These are phyloP conservation scores for Ophiobolus disseminans DNA, from an alignment of 2,329 filamentous ascomycete genomes.

Conservation along the genomic window DNA sequence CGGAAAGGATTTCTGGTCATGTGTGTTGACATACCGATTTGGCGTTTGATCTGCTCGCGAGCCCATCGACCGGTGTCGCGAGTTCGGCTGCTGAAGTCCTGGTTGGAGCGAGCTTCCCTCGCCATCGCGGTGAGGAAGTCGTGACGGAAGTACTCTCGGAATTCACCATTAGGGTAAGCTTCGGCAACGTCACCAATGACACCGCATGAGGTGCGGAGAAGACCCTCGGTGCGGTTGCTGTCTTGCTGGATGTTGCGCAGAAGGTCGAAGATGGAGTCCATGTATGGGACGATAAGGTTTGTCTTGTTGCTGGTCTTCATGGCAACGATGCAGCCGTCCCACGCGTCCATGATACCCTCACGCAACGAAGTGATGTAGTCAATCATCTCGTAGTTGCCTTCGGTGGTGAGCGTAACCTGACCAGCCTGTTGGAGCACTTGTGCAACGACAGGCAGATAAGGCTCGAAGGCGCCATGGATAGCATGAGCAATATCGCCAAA, in stretches of 20 bases:
- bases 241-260: conserved; percentile 82
- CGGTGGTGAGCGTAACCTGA: conserved; percentile 76
- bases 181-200: conserved; percentile 96
- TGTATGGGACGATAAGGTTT: conserved; percentile 74
- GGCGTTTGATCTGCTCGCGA: conserved; percentile 95
- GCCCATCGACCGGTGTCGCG: conserved; percentile 97
- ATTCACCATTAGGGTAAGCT: conserved; percentile 88
- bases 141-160: conserved; percentile 81
- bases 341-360: conserved; percentile 98
- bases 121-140: conserved; percentile 92
- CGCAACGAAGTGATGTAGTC: conserved; percentile 95
- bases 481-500: conserved; percentile 98
- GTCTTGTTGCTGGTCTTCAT: conserved; percentile 85
- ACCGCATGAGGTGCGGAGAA: conserved; percentile 95
- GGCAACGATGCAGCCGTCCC: conserved; percentile 94
- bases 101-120: conserved; percentile 88
- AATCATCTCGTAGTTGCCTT: conserved; percentile 91
- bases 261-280: conserved; percentile 86
- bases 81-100: conserved; percentile 83
- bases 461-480: conserved; percentile 90
- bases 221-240: conserved; percentile 84
- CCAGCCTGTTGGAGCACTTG: conserved; percentile 94
- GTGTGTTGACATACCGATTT: conserved; percentile 59
- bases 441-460: conserved; percentile 89
- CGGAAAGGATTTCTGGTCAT: conserved; percentile 15